phyloP scores from a whole-genome alignment of 352 stramenopile genomes.

The Globisporangium yorkense region DNA sequence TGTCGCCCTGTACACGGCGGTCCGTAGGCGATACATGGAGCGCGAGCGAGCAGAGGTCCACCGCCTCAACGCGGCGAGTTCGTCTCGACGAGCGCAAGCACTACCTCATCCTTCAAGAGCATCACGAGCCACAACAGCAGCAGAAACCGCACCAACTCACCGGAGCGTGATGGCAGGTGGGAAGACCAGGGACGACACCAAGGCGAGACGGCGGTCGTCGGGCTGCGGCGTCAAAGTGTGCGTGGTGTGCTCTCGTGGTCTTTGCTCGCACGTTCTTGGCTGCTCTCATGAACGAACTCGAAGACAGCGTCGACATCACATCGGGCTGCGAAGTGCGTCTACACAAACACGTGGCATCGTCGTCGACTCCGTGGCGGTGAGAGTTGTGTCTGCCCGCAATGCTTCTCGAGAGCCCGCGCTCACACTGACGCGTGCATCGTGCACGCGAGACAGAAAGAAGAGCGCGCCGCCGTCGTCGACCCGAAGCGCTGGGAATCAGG shows the following conservation, averaged over 20 bases:
- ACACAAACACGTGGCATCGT: constrained; percentile 26
- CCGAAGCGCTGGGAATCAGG: constrained; percentile 7
- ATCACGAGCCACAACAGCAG: neutral
- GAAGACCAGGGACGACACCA: neutral
- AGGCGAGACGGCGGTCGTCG: constrained; percentile 1
- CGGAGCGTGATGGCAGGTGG: neutral
- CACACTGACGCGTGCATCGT: neutral
- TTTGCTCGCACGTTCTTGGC: constrained; percentile 1
- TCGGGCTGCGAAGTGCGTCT: constrained; percentile 26
- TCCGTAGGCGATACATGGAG: constrained; percentile 59
- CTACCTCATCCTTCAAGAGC: neutral
- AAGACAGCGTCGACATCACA: constrained; percentile 28
- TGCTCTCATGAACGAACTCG: constrained; percentile 2
- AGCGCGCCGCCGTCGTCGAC: neutral
- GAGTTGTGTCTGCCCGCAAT: neutral
- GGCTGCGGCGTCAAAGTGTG: constrained; percentile 18
- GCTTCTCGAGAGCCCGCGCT: neutral
- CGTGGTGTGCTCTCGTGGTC: neutral
- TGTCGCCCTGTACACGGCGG: constrained; percentile 36
- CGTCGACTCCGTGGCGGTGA: constrained; percentile 56
- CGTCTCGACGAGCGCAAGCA: neutral
- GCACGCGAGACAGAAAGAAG: constrained; percentile 15
- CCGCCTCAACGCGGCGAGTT: constrained; percentile 1
- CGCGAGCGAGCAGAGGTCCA: constrained; percentile 28
- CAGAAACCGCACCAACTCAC: neutral